Base-by-base conservation (phyloP, 2,329 filamentous ascomycete genomes). In the Colletotrichum somersetense region DNA sequence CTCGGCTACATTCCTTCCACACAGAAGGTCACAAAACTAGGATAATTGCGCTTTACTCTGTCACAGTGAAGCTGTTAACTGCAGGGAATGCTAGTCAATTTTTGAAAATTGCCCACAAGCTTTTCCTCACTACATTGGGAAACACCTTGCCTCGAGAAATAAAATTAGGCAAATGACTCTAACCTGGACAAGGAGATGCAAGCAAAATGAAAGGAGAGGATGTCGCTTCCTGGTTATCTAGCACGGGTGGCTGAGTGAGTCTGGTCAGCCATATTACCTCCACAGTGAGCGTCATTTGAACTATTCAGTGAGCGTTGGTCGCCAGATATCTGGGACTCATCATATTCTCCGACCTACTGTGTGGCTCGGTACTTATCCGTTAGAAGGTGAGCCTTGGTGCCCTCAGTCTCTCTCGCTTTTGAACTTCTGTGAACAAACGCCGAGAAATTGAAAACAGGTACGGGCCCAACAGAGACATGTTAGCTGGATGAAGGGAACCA, bases 61-160 rank as follows among this genome's bases (percentile, higher is more conserved):
- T 35, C 69, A 66, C 61, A 55, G 59, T 69, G 53, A 69, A 40
- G 18, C 7, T 18, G 2, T 10, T 11, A 2, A 64, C n/a, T 10
- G 16, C 69, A 64, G 35, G 52, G 69, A 40, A 68, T 68, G 58
- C 69, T 20, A 26, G 65, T 48, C 57, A 33, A 68, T 20, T 10
- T 5, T 12, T 40, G 44, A 30, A 59, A 1, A 40, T 18, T n/a
- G 18, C 16, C 18, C 7, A 44, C 30, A 46, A 30, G 14, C 14
- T 30, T 30, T n/a, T 18, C n/a, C 14, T 35, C 35, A 7, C 16
- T 7, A 30, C 8, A 14, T 4, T 2, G 10, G 23, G 8, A 40
- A 53, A 62, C 20, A 40, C 12, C 10, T 23, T 53, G 7, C 46
- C 11, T 30, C 1, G 4, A 5, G 33, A n/a, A 8, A 53, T 14